These are phyloP conservation scores for Durio zibethinus DNA, from an alignment of 345 rosid genomes.

Conservation along the genomic window DNA sequence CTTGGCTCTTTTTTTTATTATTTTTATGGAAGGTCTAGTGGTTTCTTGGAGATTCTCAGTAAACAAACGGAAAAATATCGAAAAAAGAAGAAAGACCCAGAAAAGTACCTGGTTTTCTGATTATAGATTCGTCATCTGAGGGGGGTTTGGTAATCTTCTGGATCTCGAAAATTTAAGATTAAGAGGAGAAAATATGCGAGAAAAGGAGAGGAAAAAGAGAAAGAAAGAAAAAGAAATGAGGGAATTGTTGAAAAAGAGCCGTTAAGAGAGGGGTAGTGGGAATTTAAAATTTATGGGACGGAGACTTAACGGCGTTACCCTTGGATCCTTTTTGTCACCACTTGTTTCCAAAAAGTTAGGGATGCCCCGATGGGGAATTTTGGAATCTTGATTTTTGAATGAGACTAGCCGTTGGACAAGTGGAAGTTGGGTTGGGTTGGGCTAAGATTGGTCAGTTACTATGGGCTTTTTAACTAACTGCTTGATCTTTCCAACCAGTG, in stretches of 20 bases:
- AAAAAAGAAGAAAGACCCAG: not conserved
- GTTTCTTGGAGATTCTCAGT: not conserved
- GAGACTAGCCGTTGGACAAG: not conserved
- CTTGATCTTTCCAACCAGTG: not conserved
- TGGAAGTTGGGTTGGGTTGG: not conserved
- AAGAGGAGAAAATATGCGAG: not conserved
- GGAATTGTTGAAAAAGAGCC: not conserved
- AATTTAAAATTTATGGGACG: not conserved
- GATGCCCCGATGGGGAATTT: not conserved
- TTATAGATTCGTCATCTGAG: not conserved
- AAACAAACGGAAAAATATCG: slow-evolving; percentile 1
- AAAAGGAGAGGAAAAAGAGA: not conserved
- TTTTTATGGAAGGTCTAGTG: not conserved
- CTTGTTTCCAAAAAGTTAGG: not conserved
- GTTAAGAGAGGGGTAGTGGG: not conserved
- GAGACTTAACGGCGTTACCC: not conserved
- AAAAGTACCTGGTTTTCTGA: slow-evolving; percentile 8
- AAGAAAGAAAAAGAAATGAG: no score
- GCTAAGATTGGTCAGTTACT: not conserved
- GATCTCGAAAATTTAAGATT: not conserved
- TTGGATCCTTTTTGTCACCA: not conserved
- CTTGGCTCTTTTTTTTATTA: not conserved
- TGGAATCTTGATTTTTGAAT: not conserved
- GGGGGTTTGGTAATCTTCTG: not conserved
- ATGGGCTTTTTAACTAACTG: not conserved